Evolutionary conservation across 305 asterid species (phyloP).

Genomic region (Solanum hybrid): DNA sequence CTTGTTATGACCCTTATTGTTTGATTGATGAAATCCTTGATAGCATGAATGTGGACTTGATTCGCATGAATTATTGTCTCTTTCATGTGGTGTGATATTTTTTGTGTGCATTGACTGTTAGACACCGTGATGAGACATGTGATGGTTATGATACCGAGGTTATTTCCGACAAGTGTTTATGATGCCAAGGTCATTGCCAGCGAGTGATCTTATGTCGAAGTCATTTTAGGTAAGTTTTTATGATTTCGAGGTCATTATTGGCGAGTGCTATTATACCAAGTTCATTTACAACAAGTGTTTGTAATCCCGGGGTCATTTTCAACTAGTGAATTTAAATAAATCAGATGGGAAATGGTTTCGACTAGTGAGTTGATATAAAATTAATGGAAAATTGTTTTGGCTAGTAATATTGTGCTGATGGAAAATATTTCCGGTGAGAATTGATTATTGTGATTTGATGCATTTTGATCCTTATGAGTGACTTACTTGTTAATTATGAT

Average conservation of each 20-base stretch:
- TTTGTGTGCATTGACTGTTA: neutral
- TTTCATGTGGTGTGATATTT: neutral
- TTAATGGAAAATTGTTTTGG: neutral
- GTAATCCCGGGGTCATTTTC: neutral
- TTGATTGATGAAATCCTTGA: neutral
- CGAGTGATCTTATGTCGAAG: neutral
- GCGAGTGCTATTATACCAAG: no score
- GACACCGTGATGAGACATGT: neutral
- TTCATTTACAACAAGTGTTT: no score
- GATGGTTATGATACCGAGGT: no score
- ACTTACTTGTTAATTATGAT: neutral
- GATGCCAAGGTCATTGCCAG: neutral
- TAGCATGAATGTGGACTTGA: neutral
- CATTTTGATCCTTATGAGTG: neutral
- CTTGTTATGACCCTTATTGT: neutral
- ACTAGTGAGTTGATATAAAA: neutral
- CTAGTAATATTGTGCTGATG: no score
- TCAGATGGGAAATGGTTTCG: neutral
- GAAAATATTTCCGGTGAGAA: neutral
- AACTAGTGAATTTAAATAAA: neutral
- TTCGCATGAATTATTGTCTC: neutral
- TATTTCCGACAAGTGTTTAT: neutral
- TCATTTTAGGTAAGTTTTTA: neutral
- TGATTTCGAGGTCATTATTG: neutral
- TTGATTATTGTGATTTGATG: neutral